These are phyloP conservation scores for Aspergillus sp. DNA, from an alignment of 2,329 filamentous ascomycete species.

Conservation along the genomic window DNA sequence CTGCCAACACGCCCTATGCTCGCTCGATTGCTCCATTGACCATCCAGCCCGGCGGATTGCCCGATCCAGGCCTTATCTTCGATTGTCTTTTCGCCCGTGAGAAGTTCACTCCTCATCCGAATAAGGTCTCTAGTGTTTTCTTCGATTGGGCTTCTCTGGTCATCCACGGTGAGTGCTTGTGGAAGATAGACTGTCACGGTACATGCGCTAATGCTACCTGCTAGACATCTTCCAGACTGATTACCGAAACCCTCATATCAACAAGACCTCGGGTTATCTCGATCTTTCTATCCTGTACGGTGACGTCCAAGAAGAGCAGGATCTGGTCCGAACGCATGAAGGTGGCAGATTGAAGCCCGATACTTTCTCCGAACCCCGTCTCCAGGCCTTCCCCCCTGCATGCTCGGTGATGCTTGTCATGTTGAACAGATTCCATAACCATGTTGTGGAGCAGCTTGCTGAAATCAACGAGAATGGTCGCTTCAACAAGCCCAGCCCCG, in stretches of 20 bases:
- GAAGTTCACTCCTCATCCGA: constrained; percentile 57
- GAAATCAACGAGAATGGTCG: constrained; percentile 81
- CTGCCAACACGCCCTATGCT: constrained; percentile 66
- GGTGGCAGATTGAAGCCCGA: constrained; percentile 73
- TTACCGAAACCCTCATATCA: constrained; percentile 56
- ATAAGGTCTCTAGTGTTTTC: constrained; percentile 69
- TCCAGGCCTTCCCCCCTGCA: constrained; percentile 70
- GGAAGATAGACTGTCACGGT: too few relatives aligned
- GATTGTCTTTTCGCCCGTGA: constrained; percentile 45
- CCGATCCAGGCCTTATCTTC: constrained; percentile 59
- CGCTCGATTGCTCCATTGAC: constrained; percentile 61
- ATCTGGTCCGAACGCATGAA: constrained; percentile 60
- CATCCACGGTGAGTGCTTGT: constrained; percentile 58
- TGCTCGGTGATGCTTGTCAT: constrained; percentile 71
- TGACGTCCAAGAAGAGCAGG: constrained; percentile 53
- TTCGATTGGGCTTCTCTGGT: constrained; percentile 74
- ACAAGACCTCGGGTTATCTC: constrained; percentile 70
- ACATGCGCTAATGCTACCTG: neutral
- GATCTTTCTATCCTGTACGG: constrained; percentile 72
- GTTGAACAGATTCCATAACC: constrained; percentile 78
- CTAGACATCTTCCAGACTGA: constrained; percentile 70
- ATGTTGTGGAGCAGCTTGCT: constrained; percentile 75
- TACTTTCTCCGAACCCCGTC: constrained; percentile 67
- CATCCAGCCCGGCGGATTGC: constrained; percentile 62
- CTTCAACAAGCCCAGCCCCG: constrained; percentile 65